Evolutionary conservation across 2,329 filamentous ascomycete genomes (phyloP), one percentile per base, ranked within the genome.

Genomic region (Chaetomiaceae sp.): DNA sequence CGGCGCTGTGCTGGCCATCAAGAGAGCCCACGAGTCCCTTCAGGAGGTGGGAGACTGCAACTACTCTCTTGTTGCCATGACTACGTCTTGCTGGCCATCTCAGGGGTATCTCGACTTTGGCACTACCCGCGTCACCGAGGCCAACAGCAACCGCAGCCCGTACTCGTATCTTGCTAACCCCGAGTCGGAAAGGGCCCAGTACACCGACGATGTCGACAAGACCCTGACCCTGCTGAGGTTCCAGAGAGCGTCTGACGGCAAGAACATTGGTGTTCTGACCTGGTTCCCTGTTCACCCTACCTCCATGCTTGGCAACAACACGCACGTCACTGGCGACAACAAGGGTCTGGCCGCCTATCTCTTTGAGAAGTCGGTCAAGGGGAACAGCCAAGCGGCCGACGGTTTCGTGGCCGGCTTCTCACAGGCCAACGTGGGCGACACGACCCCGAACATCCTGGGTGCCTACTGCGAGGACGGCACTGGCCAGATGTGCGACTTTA

Each of bases 221-320:
- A 81, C 82, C 8, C 73, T 96, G 75, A 91, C 87, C 0, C 72
- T 95, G 43, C 72, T 96, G 48, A 82, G 81, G 55, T 90, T 96
- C 61, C 80, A 82, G 57, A 77, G 86, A 34, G 78, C 79, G 2
- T 82, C 79, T 1, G 87, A 92, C 62, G 76, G 79, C 48, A 87
- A 86, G 68, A 83, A 83, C 46, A 81, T 89, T 33, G 90, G 88
- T n/a, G 73, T 93, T 3, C 68, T 96, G 55, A 92, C 88, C 13
- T 96, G 90, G 87, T 96, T 92, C 65, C 82, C 91, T 2, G 89
- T 91, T 0, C 91, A 96, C 66, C 89, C 89, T 33, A 96, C 91
- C 0, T 95, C 89, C 2, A 83, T 96, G 74, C 81, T 89, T 45
- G 86, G 87, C 44, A 96, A 96, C 70, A 95, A 95, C 69, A 95